Evolutionary conservation across 2,329 filamentous ascomycete species (phyloP).

Genomic region (Sclerotinia sclerotiorum): DNA sequence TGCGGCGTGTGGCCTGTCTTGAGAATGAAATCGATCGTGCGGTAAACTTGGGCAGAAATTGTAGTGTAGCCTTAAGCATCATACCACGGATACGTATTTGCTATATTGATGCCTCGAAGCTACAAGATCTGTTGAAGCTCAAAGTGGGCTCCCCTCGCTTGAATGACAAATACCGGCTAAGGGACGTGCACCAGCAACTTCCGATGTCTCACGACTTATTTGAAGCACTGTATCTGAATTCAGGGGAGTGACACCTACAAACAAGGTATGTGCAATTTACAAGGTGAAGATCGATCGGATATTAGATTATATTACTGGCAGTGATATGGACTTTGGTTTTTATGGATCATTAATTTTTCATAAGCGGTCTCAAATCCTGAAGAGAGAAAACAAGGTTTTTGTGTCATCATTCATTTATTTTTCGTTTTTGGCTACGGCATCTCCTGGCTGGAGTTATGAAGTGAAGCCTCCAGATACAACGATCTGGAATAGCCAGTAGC

Average conservation of each 20-base stretch:
- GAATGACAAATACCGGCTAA: neutral
- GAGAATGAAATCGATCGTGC: slow-evolving; percentile 6
- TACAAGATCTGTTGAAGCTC: neutral
- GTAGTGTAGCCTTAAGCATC: slow-evolving; percentile 16
- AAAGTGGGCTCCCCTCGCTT: neutral
- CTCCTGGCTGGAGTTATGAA: neutral
- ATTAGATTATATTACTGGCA: neutral
- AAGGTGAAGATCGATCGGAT: slow-evolving; percentile 8
- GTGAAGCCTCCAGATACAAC: neutral
- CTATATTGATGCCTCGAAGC: neutral
- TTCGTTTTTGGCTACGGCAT: neutral
- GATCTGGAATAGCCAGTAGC: neutral
- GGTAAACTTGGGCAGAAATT: slow-evolving; percentile 21
- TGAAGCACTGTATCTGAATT: too few relatives aligned
- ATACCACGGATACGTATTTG: neutral
- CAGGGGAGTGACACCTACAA: neutral
- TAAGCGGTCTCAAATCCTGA: neutral
- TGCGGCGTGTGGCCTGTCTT: slow-evolving; percentile 27
- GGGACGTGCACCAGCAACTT: slow-evolving; percentile 19
- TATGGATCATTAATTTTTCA: neutral
- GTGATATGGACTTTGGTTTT: neutral
- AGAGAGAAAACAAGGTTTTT: neutral
- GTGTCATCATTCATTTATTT: slow-evolving; percentile 11
- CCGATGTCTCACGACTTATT: neutral
- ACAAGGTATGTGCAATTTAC: neutral